Base-by-base conservation (phyloP, 176 grass and related monocot genomes). In the Avena insularis region DNA sequence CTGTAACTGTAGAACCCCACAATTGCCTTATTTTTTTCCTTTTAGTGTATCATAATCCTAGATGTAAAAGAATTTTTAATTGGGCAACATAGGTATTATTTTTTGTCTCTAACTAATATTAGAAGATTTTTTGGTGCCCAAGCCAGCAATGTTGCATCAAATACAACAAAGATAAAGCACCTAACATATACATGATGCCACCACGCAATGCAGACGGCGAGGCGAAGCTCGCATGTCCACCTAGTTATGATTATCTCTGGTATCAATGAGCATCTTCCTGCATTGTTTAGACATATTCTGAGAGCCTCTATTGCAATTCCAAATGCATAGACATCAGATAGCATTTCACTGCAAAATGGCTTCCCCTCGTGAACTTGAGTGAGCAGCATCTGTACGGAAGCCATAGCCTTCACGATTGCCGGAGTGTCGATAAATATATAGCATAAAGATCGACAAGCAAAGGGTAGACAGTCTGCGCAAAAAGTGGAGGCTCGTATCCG, bases 231-330 rank as follows among this genome's bases (percentile, higher is more conserved):
- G 35, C 35, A 35, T 35, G 35, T 35, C 35, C 35, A 35, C 35
- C 35, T 35, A 35, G 35, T n/a, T 23, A 23, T 23, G 46, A 47
- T 47, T 47, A 47, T 47, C 66, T 36, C 9, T 82, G 21, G 57
- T 78, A 61, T 94, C 77, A 84, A 85, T 77, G 77, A 80, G 64
- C 63, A 75, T 79, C 90, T 91, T 77, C 90, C 92, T 64, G 94
- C 90, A 87, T 48, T 87, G 50, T 90, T 92, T 82, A 98, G 88
- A 79, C 93, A 93, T 77, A 95, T 87, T 71, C 96, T 91, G 64
- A 98, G 82, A 79, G 91, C 84, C 81, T 98, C 96, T 83, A 98
- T 92, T 71, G 96, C 93, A 78, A 94, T 86, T 84, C 96, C 88
- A 84, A 98, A 98, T 71, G 87, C 85, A 51, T 95, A 92, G 16